A percentile compares a stretch with the other conserved stretches of the same genome.
phyloP scores from a whole-genome alignment of 345 rosid genomes.

The Murraya koenigii region DNA sequence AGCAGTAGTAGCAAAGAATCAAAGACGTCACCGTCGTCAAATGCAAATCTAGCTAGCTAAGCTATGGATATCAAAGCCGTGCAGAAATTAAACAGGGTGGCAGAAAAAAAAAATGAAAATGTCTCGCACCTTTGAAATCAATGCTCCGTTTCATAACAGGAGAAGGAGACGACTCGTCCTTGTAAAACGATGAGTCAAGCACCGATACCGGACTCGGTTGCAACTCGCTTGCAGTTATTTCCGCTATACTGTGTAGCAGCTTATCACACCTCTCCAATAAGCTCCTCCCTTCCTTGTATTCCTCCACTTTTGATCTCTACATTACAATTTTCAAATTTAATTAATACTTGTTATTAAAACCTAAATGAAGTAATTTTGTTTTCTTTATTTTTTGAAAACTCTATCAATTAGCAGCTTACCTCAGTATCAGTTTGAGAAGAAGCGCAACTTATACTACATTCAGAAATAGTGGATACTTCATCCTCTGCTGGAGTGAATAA shows the following conservation, averaged over 20 bases:
- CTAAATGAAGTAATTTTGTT: not conserved
- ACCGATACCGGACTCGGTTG: conserved; percentile 98
- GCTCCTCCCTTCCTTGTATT: conserved; percentile 56
- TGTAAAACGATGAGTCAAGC: conserved; percentile 78
- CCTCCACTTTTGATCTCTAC: conserved; percentile 60
- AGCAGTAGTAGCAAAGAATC: not conserved
- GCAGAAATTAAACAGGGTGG: not conserved
- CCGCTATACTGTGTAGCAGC: conserved; percentile 86
- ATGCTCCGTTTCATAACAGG: conserved; percentile 81
- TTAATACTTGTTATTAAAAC: not conserved
- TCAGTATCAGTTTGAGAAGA: conserved; percentile 58
- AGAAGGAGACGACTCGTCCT: conserved; percentile 81
- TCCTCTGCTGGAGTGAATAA: conserved; percentile 38
- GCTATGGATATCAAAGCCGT: not conserved
- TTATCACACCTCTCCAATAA: conserved; percentile 84
- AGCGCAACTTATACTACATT: conserved; percentile 42
- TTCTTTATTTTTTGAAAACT: not conserved
- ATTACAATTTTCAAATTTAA: not conserved
- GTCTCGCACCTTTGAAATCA: conserved; percentile 61
- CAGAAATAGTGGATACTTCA: conserved; percentile 53
- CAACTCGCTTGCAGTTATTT: conserved; percentile 65
- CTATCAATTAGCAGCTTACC: conserved; percentile 25
- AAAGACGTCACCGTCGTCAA: conserved; percentile 22
- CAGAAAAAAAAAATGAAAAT: not conserved
- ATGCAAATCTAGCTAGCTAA: conserved; percentile 20